Base-by-base conservation (phyloP, 805 yeast species). In the Hyphopichia homilentoma region DNA sequence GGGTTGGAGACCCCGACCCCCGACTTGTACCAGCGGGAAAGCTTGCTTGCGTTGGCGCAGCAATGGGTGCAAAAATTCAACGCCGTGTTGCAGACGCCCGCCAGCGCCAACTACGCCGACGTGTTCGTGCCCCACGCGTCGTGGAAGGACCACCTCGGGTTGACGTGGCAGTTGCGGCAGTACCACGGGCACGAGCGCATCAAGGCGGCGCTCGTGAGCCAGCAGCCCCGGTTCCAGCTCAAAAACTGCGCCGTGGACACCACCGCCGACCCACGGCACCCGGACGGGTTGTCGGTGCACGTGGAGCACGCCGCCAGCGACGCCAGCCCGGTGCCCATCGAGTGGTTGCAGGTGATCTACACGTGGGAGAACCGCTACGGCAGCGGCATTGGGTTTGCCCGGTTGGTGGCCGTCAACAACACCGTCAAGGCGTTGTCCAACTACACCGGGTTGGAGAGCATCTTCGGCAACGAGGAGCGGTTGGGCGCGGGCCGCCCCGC, bases 71-170 rank as follows among this genome's bases (percentile, higher is more conserved):
- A 44, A 1, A 47, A 47, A 26, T 58, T 60, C 41, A 57, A 59
- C 40, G 29, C 34, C 4, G 39, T 51, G 5, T 27, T 59, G 9
- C 22, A 38, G 2, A 16, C 27, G 2, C 22, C 40, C 6, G 14
- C 25, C 5, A 12, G 25, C 4, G 14, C 16, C 8, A 27, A 27
- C 20, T n/a, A 25, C 13, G 22, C 34, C 5, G 27, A 27, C 4
- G 32, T 57, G 17, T 16, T 23, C n/a, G n/a, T 33, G 18, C 44
- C 51, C 4, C 57, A 58, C 35, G 45, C 56, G 1, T 37, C 52
- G 22, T 63, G 70, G 71, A 58, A 57, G 38, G 71, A 65, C 38
- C 67, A 62, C 38, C 42, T 60, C 21, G 40, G 54, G 12, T 43
- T 63, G 20, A 44, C 51, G 15, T 47, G 57, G 51, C 64, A 64